Evolutionary conservation across 352 stramenopile species (phyloP), one percentile per base, ranked within the genome.

Genomic region (Phytophthora pisi): DNA sequence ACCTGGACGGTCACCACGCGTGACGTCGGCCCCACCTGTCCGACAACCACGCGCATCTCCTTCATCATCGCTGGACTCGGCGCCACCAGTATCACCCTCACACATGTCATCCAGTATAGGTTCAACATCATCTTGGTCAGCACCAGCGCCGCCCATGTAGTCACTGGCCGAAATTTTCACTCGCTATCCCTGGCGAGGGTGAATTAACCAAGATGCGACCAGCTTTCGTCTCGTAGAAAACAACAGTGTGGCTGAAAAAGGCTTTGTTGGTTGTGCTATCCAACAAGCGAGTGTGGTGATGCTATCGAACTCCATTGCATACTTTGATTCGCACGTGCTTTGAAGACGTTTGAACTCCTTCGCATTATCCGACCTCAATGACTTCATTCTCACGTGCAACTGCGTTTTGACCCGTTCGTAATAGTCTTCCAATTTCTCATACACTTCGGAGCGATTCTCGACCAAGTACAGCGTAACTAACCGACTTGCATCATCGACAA

Each of bases 351-450:
- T 28, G 26, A 68, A 69, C 55, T 74, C 59, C 40, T 63, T 55
- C 0, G 66, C 66, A 57, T 66, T 66, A 20, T 74, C 60, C 4
- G 28, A 55, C 18, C 51, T 26, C 23, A 74, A 24, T 5, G 5
- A 30, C 36, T 74, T 69, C 60, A 74, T 69, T 16, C 64, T 26
- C 1, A 68, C 42, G 3, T 61, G 24, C 26, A 58, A 40, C 31
- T 73, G 66, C 4, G 47, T 56, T 55, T 65, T 56, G 1, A 69
- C 50, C 7, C 49, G 36, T 13, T 59, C 28, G 23, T 55, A 59
- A 13, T 74, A 74, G n/a, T 52, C 28, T 13, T 57, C 36, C 50
- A 69, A 74, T 16, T 64, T 56, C 9, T 62, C 36, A 51, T 69
- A 74, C 4, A 69, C 9, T 23, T 74, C 66, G 4, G 66, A 66